Percentiles rank a stretch among this genome's conserved stretches.
Evolutionary conservation across 1,284 basidiomycete species (phyloP).

Genomic region (Leccinum griseonigrum): DNA sequence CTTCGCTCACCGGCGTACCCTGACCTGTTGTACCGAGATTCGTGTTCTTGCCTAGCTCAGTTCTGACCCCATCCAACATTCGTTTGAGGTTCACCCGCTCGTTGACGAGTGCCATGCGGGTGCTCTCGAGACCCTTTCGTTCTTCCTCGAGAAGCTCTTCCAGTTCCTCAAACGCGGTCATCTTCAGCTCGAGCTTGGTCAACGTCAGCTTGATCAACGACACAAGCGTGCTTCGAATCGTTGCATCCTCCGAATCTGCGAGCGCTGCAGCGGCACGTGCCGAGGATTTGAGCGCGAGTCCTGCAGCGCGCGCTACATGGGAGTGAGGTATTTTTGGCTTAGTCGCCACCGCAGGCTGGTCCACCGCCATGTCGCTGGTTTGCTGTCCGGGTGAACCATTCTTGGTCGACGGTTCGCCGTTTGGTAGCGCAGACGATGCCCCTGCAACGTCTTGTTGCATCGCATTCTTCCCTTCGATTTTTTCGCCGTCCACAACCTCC

Average conservation of each 20-base stretch:
- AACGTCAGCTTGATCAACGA: slow-evolving; percentile 90
- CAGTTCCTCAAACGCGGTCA: slow-evolving; percentile 87
- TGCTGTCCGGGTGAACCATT: slow-evolving; percentile 20
- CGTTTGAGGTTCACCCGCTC: slow-evolving; percentile 65
- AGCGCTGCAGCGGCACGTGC: slow-evolving; percentile 83
- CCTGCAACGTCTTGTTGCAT: slow-evolving; percentile 30
- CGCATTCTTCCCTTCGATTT: slow-evolving; percentile 30
- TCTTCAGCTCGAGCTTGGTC: slow-evolving; percentile 92
- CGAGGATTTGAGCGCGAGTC: slow-evolving; percentile 85
- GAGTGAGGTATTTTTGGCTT: slow-evolving; percentile 68
- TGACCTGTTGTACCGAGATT: slow-evolving; percentile 53
- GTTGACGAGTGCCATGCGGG: slow-evolving; percentile 62
- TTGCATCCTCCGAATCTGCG: slow-evolving; percentile 81
- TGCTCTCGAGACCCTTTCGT: slow-evolving; percentile 68
- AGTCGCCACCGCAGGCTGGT: slow-evolving; percentile 34
- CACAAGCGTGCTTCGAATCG: slow-evolving; percentile 80
- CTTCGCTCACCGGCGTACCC: slow-evolving; percentile 53
- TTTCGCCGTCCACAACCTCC: slow-evolving; percentile 23
- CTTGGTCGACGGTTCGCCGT: slow-evolving; percentile 21
- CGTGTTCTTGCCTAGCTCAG: slow-evolving; percentile 56
- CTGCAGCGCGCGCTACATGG: slow-evolving; percentile 76
- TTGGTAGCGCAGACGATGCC: slow-evolving; percentile 10
- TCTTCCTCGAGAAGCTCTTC: slow-evolving; percentile 90
- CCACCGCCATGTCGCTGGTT: slow-evolving; percentile 43
- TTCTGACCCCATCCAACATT: slow-evolving; percentile 60